Conservation (phyloP, 2,329 filamentous ascomycete species). For the Fusarium penzigii region DNA sequence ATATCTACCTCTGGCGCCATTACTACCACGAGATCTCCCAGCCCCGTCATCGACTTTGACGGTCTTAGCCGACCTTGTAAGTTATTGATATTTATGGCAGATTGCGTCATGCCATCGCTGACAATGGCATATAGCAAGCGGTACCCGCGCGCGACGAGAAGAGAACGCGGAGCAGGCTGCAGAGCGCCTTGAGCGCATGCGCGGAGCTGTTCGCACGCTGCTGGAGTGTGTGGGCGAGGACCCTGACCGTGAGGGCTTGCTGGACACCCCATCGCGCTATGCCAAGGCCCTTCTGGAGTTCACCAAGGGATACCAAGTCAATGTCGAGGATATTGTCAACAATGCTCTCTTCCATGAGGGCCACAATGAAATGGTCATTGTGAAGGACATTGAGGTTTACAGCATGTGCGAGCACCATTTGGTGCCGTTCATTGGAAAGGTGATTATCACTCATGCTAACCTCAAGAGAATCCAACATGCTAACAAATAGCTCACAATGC, state of each 20-base stretch:
- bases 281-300: constrained; percentile 95
- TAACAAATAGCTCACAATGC: constrained; percentile 1
- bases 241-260: constrained; percentile 63
- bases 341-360: constrained; percentile 94
- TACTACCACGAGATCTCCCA: constrained; percentile 40
- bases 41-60: constrained; percentile 62
- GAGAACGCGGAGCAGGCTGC: constrained; percentile 49
- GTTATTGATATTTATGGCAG: constrained; percentile 10
- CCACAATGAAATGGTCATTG: constrained; percentile 95
- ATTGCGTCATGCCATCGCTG: not conserved
- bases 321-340: constrained; percentile 88
- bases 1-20: constrained; percentile 11
- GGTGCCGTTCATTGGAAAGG: constrained; percentile 94
- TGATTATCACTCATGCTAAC: constrained; percentile 37
- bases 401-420: constrained; percentile 96
- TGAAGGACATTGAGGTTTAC: constrained; percentile 96
- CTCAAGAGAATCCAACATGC: not conserved
- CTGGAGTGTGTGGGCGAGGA: constrained; percentile 71
- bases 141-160: constrained; percentile 64
- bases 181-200: constrained; percentile 57
- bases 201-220: constrained; percentile 63
- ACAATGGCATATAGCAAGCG: constrained; percentile 47
- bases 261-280: constrained; percentile 78
- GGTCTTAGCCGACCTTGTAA: constrained; percentile 61
- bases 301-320: constrained; percentile 96